Base-by-base conservation (phyloP, 2,329 filamentous ascomycete species). In the Endoconidiophora polonica region DNA sequence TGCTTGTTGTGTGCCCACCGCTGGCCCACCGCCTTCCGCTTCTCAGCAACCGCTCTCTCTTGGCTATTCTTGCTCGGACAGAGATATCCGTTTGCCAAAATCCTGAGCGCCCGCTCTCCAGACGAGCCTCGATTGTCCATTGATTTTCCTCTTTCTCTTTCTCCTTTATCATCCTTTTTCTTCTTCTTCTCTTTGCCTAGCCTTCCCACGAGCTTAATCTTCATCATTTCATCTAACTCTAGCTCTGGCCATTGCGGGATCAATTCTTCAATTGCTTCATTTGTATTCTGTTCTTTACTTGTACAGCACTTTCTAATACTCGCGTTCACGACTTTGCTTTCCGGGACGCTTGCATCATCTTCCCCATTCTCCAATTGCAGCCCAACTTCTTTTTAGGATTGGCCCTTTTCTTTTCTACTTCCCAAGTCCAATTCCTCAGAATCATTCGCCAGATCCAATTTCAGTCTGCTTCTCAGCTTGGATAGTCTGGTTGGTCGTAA, bases 231-330 rank as follows among this genome's bases (percentile, higher is more conserved):
- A 43, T 49, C 10, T 43, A 50, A 26, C 7, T 29, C 20, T 39
- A 48, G 38, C 45, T 54, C 43, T 54, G 23, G 47, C 49, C 48
- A 52, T 44, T 44, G 44, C 41, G 33, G 51, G 45, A 48, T 48
- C 45, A 48, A 26, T 44, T 52, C 39, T 42, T 48, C 22, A 33
- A 33, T 33, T 33, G 29, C 43, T 43, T 52, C 47, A n/a, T 52
- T 33, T 49, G 40, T 49, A 24, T 29, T 53, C 44, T 52, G 39
- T 45, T 49, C 43, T 54, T 50, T 44, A 44, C 46, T 36, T 54
- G 53, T 52, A 50, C 53, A 50, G 36, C 46, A 52, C 46, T 52
- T 53, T 37, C 38, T 50, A 46, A 52, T 52, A 52, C 45, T 39
- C 36, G 40, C 22, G 38, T 16, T 20, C 36, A 37, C 42, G 10